Evolutionary conservation across 2,329 filamentous ascomycete genomes (phyloP).

Genomic region (Sporothrix inflata): DNA sequence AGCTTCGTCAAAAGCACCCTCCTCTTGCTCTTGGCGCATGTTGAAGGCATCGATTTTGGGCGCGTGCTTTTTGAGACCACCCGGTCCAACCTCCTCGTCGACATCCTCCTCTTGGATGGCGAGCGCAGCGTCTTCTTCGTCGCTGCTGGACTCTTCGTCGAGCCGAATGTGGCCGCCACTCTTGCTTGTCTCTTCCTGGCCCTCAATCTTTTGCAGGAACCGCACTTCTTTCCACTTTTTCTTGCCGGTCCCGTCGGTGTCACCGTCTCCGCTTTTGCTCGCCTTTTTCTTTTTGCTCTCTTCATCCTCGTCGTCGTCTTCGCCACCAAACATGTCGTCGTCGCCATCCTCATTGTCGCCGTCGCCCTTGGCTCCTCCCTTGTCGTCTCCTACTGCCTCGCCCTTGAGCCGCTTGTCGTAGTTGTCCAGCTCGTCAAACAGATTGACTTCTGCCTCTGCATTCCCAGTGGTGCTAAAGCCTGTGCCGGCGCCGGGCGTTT

Average conservation of each 20-base stretch:
- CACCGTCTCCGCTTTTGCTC: conserved; percentile 34
- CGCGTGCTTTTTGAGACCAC: conserved; percentile 88
- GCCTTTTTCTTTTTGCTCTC: conserved; percentile 39
- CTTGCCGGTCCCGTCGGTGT: conserved; percentile 40
- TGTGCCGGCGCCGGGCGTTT: conserved; percentile 19
- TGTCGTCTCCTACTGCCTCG: conserved; percentile 35
- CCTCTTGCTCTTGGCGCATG: conserved; percentile 85
- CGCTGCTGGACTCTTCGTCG: conserved; percentile 44
- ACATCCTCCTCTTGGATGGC: conserved; percentile 75
- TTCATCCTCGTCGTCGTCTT: conserved; percentile 58
- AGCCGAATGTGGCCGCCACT: conserved; percentile 23
- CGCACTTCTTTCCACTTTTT: conserved; percentile 67
- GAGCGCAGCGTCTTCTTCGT: conserved; percentile 72
- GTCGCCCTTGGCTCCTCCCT: conserved; percentile 38
- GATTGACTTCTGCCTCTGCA: conserved; percentile 47
- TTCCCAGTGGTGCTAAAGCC: conserved; percentile 27
- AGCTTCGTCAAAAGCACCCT: conserved; percentile 86
- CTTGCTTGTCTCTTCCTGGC: conserved; percentile 65
- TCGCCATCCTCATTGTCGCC: conserved; percentile 51
- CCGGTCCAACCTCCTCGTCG: conserved; percentile 87
- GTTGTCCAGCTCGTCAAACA: conserved; percentile 58
- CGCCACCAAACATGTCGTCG: conserved; percentile 83
- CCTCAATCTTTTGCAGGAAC: conserved; percentile 71
- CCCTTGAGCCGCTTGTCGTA: conserved; percentile 52
- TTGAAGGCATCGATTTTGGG: conserved; percentile 97